phyloP scores from a whole-genome alignment of 495 filamentous ascomycete species.

The Aspergillus coremiiformis region DNA sequence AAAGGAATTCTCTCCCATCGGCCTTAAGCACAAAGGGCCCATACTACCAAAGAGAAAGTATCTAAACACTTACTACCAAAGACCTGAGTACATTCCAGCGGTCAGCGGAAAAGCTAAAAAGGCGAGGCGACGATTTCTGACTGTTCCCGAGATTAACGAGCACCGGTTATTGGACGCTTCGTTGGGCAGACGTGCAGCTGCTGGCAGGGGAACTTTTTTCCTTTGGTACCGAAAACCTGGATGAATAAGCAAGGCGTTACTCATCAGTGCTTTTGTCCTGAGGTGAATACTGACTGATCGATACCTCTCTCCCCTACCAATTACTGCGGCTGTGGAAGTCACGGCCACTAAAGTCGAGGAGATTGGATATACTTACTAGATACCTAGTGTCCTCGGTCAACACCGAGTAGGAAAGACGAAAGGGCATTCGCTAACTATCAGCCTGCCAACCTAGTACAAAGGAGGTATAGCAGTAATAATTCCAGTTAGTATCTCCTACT shows the following conservation, averaged over 20 bases:
- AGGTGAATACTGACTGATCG: neutral
- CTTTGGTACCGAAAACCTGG: slow-evolving; percentile 3
- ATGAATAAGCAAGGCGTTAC: slow-evolving; percentile 9
- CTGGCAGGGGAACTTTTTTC: slow-evolving; percentile 6
- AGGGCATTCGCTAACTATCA: neutral
- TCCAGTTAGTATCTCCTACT: no score
- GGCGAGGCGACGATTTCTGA: slow-evolving; percentile 25
- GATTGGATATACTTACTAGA: neutral
- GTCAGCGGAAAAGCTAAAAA: slow-evolving; percentile 30
- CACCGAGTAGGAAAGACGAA: neutral
- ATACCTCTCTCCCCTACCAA: neutral
- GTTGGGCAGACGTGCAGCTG: slow-evolving; percentile 47
- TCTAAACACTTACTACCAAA: slow-evolving; percentile 1
- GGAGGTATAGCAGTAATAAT: neutral
- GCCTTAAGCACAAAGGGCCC: slow-evolving; percentile 8
- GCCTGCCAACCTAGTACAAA: neutral
- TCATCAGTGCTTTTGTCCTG: neutral
- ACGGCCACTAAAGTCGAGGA: neutral
- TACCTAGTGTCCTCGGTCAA: neutral
- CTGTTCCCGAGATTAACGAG: slow-evolving; percentile 26
- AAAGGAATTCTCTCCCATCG: slow-evolving; percentile 4
- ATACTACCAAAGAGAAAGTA: neutral
- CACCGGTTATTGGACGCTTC: slow-evolving; percentile 40
- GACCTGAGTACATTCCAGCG: slow-evolving; percentile 19
- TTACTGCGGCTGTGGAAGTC: neutral